Base-by-base conservation (phyloP, 108 stramenopile genomes). In the Fragilaria radians region DNA sequence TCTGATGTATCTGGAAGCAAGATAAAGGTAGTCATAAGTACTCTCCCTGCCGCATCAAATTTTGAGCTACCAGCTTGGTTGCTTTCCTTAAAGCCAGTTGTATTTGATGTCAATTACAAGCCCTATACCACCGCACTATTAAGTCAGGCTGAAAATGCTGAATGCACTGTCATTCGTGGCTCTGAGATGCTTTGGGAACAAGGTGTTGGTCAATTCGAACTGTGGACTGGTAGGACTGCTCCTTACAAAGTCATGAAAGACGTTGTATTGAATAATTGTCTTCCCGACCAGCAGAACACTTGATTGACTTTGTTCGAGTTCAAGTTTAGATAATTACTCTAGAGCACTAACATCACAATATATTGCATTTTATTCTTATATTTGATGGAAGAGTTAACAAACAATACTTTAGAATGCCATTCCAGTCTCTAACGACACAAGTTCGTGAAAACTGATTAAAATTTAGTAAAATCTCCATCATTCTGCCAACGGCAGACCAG, bases 151-250 rank as follows among this genome's bases (percentile, higher is more conserved):
- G 74, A 76, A 31, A 79, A 65, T 33, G 80, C 78, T 4, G 90
- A 86, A 21, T 94, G 88, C 54, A 68, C 67, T 24, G 78, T 89
- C 45, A 88, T 97, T 0, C 82, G 97, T 34, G 98, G 98, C 11
- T 95, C 95, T 0, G 96, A 97, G 63, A 98, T 99, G 98, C 73
- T 99, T 3, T 93, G 95, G 76, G 95, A 93, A 61, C 98, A 99
- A 71, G 98, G 97, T 25, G 79, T 97, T 2, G 94, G 89, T 29
- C 98, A 99, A 63, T 96, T 96, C 62, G 91, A 97, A 67, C 63
- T 95, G 32, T 98, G 98, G 97, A 93, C 91, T 2, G 76, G 74
- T 29, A 53, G 96, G 53, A 73, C 74, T 26, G 95, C 98, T 11
- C 96, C 98, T 0, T 83, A 80, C 65, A 72, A 67, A 29, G 88